These are phyloP conservation scores for Brassica incana DNA, from an alignment of 345 rosid genomes.

Conservation along the genomic window DNA sequence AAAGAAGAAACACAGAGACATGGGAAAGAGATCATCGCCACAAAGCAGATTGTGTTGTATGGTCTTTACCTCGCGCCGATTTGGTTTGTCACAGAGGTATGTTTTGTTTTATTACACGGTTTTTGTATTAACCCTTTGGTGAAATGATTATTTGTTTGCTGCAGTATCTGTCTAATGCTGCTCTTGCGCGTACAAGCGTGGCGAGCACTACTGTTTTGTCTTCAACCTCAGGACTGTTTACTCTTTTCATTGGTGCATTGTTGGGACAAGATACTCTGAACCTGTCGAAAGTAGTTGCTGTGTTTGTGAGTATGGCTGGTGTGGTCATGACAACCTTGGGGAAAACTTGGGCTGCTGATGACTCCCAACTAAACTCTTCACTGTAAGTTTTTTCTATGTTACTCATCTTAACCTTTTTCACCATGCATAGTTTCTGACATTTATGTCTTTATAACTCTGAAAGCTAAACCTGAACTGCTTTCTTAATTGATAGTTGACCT, in stretches of 20 bases:
- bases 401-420: not conserved
- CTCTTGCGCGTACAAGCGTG: constrained; percentile 95
- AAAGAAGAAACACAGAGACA: constrained; percentile 62
- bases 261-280: constrained; percentile 92
- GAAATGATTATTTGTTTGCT: not conserved
- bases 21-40: constrained; percentile 55
- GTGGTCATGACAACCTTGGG: constrained; percentile 97
- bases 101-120: not conserved
- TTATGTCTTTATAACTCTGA: not conserved
- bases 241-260: constrained; percentile 87
- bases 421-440: not conserved
- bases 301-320: constrained; percentile 90
- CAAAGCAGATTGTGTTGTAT: constrained; percentile 67
- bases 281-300: constrained; percentile 84
- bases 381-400: constrained; percentile 46
- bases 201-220: constrained; percentile 98
- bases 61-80: constrained; percentile 97
- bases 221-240: constrained; percentile 97
- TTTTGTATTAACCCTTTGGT: not conserved
- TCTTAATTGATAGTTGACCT: constrained; percentile 5
- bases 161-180: constrained; percentile 98
- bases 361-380: constrained; percentile 57
- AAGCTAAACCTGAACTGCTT: not conserved
- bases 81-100: constrained; percentile 98
- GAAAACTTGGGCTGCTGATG: constrained; percentile 97